Base-by-base conservation (phyloP, 2,329 filamentous ascomycete genomes). In the Penicillium sp. region DNA sequence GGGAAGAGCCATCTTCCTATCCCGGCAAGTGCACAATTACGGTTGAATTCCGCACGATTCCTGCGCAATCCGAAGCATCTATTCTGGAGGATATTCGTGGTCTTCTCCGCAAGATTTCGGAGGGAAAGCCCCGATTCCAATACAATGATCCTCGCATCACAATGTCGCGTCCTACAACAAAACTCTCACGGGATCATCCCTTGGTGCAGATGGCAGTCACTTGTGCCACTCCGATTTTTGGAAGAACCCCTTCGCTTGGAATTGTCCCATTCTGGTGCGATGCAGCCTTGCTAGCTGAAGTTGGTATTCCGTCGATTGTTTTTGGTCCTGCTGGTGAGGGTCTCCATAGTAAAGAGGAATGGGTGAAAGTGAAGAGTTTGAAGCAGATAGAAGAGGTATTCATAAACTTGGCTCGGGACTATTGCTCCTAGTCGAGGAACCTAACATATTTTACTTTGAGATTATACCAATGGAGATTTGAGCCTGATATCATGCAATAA, bases 1-100 rank as follows among this genome's bases (percentile, higher is more conserved):
- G 81, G 0, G 79, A 83, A 51, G 82, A 83, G 49, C 68, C 72
- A 0, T 81, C 81, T 0, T 82, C 79, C 0, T 84, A 84, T 49
- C 80, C 81, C 0, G 77, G 73, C 0, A 67, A 68, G n/a, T 82
- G 81, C 64, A 79, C 71, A 0, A 68, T 83, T 18, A 75, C 74
- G 0, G 49, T 83, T 1, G 81, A 84, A 56, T 73, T 79, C 6
- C 76, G 81, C 7, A 83, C 79, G 0, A 60, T 83, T 0, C 67
- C 77, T 2, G 72, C 70, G 3, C 78, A 83, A 61, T 77, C 75
- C 0, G 55, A 67, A 0, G 65, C 75, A 4, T 60, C 61, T 0
- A 73, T 81, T 0, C 56, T 71, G 4, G 26, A 50, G 1, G 77
- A 82, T 15, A 58, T 82, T 2, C 61, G 66, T 1, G 29, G 23